Base-by-base conservation (phyloP, 176 grass and related monocot species). In the Chrysopogon serrulatus region DNA sequence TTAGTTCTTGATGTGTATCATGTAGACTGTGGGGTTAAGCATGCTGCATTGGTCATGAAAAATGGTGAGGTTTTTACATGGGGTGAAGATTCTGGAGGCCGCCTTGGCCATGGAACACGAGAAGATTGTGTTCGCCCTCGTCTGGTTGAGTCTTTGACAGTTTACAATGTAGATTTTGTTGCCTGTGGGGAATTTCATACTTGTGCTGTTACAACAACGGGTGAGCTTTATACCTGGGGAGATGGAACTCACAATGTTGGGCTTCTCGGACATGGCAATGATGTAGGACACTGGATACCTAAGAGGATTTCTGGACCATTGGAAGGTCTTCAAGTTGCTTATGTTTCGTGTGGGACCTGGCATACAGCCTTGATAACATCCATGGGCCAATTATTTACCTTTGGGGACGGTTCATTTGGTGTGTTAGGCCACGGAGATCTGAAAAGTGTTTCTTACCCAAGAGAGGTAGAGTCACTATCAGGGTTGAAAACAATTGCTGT, bases 351-450 rank as follows among this genome's bases (percentile, higher is more conserved):
- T 54, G 96, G 96, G 39, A 91, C 93, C 41, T 98, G 96, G 96
- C 91, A 98, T 86, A 98, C 96, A 32, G 96, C 96, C 54, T 79
- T 98, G 56, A 91, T 95, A 63, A 98, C 93, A 59, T 90, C 93
- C 34, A 87, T 86, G 80, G 93, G 96, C 7, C 91, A 92, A 72
- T 48, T 98, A 62, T 98, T 95, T 65, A 98, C 96, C 65, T 98
- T 98, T 83, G 96, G 96, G 40, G 96, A 98, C 8, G 96, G 96
- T 83, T 95, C 96, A 83, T 98, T 98, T 81, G 96, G 93, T 44
- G 96, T 91, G n/a, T 88, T 98, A 82, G 96, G 96, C 10, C 96
- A 98, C 70, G 96, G 93, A 81, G 82, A 95, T 80, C 62, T 81
- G 74, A 83, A 89, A 31, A 91, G 86, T 34, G 61, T 91, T 63